Conservation (phyloP, 257 asterid species). For the Nicotiana knightiana region DNA sequence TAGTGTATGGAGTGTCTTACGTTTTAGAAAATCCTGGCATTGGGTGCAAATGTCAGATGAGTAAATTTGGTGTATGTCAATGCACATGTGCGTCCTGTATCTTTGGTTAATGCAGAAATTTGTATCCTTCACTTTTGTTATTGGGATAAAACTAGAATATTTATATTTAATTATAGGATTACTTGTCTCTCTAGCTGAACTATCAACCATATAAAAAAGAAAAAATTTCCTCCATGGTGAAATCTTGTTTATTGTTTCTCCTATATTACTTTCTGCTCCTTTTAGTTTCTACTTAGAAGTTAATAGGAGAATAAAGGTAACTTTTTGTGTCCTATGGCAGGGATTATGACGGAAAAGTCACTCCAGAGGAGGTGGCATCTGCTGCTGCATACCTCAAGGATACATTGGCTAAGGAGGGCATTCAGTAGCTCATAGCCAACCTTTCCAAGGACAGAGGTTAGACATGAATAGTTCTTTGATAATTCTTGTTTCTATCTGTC, state of each 20-base stretch:
- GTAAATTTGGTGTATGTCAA: not conserved
- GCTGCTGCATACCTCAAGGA: constrained; percentile 92
- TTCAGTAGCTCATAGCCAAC: constrained; percentile 71
- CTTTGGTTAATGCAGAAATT: not conserved
- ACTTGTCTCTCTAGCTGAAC: not conserved
- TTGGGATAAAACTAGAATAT: not conserved
- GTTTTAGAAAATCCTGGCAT: not conserved
- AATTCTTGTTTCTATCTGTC: constrained; percentile 2
- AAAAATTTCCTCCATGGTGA: not conserved
- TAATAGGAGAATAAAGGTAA: constrained; percentile 1
- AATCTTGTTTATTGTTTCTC: not conserved
- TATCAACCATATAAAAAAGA: not conserved
- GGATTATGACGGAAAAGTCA: constrained; percentile 97
- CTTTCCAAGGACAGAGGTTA: constrained; percentile 93
- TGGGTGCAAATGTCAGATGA: not conserved
- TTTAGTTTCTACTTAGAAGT: not conserved
- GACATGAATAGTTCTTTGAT: constrained; percentile 16
- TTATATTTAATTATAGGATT: not conserved
- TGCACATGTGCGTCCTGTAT: not conserved
- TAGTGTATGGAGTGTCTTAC: not conserved
- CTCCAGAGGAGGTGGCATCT: constrained; percentile 95
- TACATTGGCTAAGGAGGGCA: constrained; percentile 87
- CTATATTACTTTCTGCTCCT: not conserved
- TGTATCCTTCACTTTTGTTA: not conserved
- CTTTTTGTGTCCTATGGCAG: constrained; percentile 27